phyloP scores from a whole-genome alignment of 345 rosid species.

The Pistacia integerrima region DNA sequence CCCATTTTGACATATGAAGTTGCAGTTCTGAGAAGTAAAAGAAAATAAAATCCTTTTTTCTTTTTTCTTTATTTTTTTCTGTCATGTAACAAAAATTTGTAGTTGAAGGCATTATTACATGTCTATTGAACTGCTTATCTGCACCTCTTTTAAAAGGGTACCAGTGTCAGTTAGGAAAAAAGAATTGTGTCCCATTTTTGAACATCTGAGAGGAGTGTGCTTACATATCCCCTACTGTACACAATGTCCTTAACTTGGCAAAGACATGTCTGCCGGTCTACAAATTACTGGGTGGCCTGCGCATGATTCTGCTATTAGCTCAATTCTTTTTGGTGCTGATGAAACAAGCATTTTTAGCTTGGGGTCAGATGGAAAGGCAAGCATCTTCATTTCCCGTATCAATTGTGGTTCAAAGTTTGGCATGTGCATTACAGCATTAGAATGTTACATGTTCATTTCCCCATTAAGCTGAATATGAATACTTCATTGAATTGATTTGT shows the following conservation, averaged over 20 bases:
- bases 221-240: not conserved
- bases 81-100: not conserved
- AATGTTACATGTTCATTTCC: not conserved
- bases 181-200: not conserved
- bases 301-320: constrained; percentile 70
- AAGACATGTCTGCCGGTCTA: constrained; percentile 76
- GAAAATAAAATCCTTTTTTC: not conserved
- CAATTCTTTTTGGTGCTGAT: constrained; percentile 67
- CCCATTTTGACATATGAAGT: not conserved
- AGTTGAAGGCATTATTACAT: not conserved
- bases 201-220: not conserved
- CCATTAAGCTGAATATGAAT: constrained; percentile 7
- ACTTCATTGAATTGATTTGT: constrained; percentile 21
- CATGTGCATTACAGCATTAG: not conserved
- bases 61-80: not conserved
- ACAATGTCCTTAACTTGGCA: constrained; percentile 38
- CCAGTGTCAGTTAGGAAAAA: not conserved
- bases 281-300: constrained; percentile 87
- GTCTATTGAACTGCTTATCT: constrained; percentile 12
- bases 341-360: constrained; percentile 77
- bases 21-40: not conserved
- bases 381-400: not conserved
- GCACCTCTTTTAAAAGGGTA: not conserved
- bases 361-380: no score
- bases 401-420: constrained; percentile 1